These are phyloP conservation scores for Pestalotiopsis sp. DNA, from an alignment of 2,329 filamentous ascomycete genomes.

Conservation along the genomic window DNA sequence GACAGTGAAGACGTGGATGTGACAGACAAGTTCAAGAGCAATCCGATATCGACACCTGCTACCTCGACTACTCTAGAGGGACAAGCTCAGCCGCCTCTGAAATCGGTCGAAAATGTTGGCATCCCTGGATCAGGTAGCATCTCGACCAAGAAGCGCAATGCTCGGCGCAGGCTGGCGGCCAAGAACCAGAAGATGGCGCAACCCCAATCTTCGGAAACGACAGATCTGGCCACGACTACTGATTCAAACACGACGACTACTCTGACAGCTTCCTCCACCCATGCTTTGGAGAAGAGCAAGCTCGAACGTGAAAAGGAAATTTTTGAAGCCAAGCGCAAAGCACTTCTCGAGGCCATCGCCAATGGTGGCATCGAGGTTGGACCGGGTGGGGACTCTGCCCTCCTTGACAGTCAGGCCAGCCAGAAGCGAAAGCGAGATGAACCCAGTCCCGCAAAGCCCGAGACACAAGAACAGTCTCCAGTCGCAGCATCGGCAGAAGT, in stretches of 20 bases:
- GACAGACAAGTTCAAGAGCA: background rate
- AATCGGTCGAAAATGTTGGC: conserved; percentile 21
- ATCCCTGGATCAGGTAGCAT: conserved; percentile 40
- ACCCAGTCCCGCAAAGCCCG: background rate
- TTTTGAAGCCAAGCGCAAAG: conserved; percentile 53
- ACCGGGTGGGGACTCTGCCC: conserved; percentile 17
- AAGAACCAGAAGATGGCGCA: conserved; percentile 25
- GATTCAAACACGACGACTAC: background rate
- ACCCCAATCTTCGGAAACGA: conserved; percentile 2
- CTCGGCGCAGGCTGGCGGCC: conserved; percentile 44
- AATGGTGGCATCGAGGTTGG: conserved; percentile 54
- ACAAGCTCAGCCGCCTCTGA: conserved; percentile 12
- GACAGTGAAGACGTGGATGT: conserved; percentile 15
- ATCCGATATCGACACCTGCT: background rate
- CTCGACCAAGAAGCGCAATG: conserved; percentile 55
- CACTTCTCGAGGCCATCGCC: conserved; percentile 53
- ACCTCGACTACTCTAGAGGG: background rate
- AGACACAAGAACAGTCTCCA: background rate
- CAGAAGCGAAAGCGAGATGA: conserved; percentile 28
- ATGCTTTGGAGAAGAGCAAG: conserved; percentile 3
- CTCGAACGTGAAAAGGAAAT: conserved; percentile 35
- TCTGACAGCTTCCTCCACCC: background rate
- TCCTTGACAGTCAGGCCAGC: conserved; percentile 12
- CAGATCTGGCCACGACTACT: background rate
- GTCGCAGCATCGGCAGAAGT: conserved; percentile 8